Base-by-base conservation (phyloP, 495 filamentous ascomycete species). In the Sordaria brevicollis region DNA sequence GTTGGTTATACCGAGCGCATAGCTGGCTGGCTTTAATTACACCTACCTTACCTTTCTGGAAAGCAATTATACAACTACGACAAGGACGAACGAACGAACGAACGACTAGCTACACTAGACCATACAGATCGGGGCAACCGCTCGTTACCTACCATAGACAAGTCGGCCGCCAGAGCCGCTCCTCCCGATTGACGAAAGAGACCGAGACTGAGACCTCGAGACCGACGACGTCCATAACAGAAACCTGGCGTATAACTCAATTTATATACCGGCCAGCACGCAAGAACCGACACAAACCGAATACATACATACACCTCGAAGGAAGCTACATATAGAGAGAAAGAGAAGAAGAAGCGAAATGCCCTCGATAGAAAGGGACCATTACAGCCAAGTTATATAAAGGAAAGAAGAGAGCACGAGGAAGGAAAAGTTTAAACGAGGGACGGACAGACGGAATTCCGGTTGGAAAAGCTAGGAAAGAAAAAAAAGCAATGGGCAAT, bases 401-500 rank as follows among this genome's bases (percentile, higher is more conserved):
- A 7, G 29, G 29, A 11, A 57, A 15, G 4, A 13, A 54, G 21
- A 29, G 43, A 29, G 13, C 41, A 49, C 10, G 15, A n/a, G n/a
- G 5, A 11, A 57, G 43, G 29, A 57, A 57, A n/a, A n/a, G n/a
- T n/a, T n/a, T n/a, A n/a, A n/a, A n/a, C n/a, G n/a, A n/a, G n/a
- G n/a, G n/a, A n/a, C n/a, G n/a, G n/a, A n/a, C n/a, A n/a, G 10
- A 29, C 21, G 11, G 19, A 54, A 54, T n/a, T n/a, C n/a, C n/a
- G n/a, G n/a, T n/a, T n/a, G n/a, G n/a, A 19, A 39, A 6, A 57
- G 21, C 49, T 15, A 57, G 21, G 11, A 19, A 15, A 19, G 41
- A 57, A 57, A 19, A 15, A 19, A 19, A 57, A 57, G 49, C 19
- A 57, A 84, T 83, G 82, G 80, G 81, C 79, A 80, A 78, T 79